These are phyloP conservation scores for Glomus cerebriforme DNA, from an alignment of 192 early-diverging fungal genomes.

Conservation along the genomic window DNA sequence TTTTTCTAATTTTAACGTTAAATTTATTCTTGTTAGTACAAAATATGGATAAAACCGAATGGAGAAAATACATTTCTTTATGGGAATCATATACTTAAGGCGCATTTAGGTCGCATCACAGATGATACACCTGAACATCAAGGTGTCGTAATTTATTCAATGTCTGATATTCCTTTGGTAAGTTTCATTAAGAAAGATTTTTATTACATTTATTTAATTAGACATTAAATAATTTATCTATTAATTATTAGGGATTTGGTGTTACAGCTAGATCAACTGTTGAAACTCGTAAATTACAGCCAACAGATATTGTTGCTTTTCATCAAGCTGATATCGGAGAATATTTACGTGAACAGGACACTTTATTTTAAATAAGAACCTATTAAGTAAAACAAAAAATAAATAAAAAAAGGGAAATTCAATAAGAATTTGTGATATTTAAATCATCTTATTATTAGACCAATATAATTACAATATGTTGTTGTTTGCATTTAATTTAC, in stretches of 20 bases:
- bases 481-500: too few species aligned
- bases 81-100: slow-evolving; percentile 97
- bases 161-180: slow-evolving; percentile 89
- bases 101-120: slow-evolving; percentile 94
- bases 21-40: slow-evolving; percentile 63
- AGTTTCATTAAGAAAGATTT: not conserved
- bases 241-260: slow-evolving; percentile 78
- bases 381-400: not conserved
- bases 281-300: slow-evolving; percentile 90
- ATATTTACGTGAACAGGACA: slow-evolving; percentile 83
- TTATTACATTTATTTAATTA: not conserved
- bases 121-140: slow-evolving; percentile 99
- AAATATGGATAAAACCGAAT: slow-evolving; percentile 99
- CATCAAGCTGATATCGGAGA: slow-evolving; percentile 99
- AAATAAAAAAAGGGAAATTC: not conserved
- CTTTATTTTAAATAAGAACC: slow-evolving; percentile 38
- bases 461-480: too few species aligned
- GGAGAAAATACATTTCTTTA: slow-evolving; percentile 99
- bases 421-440: too few species aligned
- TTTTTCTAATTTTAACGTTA: not conserved
- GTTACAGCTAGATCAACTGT: slow-evolving; percentile 92
- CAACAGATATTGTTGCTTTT: slow-evolving; percentile 92
- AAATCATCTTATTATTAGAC: too few species aligned
- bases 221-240: not conserved
- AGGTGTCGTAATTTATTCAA: slow-evolving; percentile 92